Evolutionary conservation across 768 basidiomycete genomes (phyloP).

Genomic region (Termitomyces sp.): DNA sequence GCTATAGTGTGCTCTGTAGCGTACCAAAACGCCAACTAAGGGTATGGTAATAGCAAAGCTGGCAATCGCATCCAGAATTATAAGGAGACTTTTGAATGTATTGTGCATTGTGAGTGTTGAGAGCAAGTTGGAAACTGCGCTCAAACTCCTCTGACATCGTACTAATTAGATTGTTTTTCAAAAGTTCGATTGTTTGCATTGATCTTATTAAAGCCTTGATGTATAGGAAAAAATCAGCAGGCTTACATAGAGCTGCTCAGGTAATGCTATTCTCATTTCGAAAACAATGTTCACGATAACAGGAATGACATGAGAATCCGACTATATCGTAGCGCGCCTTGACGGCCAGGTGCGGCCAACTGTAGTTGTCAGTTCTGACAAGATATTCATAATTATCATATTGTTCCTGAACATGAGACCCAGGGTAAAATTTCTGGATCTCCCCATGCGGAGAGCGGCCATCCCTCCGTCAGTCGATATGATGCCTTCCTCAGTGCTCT

Average conservation of each 20-base stretch:
- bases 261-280: background rate
- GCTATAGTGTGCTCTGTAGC: constrained; percentile 77
- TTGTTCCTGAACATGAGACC: background rate
- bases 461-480: no score
- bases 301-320: background rate
- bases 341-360: no score
- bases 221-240: background rate
- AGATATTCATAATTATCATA: background rate
- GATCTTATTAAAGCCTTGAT: background rate
- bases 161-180: background rate
- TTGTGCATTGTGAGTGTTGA: background rate
- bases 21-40: constrained; percentile 58
- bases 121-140: background rate
- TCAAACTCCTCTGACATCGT: no score
- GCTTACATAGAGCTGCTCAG: no score
- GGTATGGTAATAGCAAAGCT: constrained; percentile 51
- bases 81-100: background rate
- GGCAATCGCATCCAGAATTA: constrained; percentile 13
- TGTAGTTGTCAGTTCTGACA: background rate
- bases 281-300: background rate
- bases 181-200: background rate
- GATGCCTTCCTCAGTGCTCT: background rate
- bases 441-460: no score
- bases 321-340: background rate
- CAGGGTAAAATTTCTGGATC: background rate